Conservation (phyloP, 257 asterid genomes). For the Hygrophila difformis region DNA sequence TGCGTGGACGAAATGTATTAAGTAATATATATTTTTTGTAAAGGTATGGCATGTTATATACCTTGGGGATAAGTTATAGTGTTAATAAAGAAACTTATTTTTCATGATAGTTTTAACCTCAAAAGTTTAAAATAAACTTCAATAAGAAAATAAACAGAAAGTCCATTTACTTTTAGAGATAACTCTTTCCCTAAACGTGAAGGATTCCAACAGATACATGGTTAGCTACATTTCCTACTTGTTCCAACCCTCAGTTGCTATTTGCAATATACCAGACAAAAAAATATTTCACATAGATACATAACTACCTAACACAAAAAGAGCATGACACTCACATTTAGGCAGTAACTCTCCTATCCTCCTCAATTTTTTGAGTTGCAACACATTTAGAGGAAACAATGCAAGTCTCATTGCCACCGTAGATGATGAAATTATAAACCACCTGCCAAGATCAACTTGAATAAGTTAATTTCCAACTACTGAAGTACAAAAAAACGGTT, state of each 20-base stretch:
- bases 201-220: too few relatives aligned
- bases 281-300: not conserved
- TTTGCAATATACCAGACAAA: not conserved
- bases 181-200: too few relatives aligned
- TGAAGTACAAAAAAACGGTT: not conserved
- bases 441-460: constrained; percentile 44
- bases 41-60: not conserved
- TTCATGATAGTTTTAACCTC: not conserved
- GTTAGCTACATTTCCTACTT: not conserved
- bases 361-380: constrained; percentile 71
- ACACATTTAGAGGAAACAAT: constrained; percentile 48
- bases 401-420: constrained; percentile 60
- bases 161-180: too few relatives aligned
- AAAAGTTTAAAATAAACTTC: not conserved
- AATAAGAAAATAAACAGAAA: not conserved
- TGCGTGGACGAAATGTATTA: too few relatives aligned
- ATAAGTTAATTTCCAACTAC: constrained; percentile 8
- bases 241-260: not conserved
- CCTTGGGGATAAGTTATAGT: not conserved
- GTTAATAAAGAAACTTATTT: not conserved
- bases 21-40: not conserved
- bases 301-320: constrained; percentile 8
- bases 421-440: constrained; percentile 71
- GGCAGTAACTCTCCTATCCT: constrained; percentile 53
- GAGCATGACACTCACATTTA: constrained; percentile 50